Conservation (phyloP, 257 asterid genomes). For the Lavandula angustifolia region DNA sequence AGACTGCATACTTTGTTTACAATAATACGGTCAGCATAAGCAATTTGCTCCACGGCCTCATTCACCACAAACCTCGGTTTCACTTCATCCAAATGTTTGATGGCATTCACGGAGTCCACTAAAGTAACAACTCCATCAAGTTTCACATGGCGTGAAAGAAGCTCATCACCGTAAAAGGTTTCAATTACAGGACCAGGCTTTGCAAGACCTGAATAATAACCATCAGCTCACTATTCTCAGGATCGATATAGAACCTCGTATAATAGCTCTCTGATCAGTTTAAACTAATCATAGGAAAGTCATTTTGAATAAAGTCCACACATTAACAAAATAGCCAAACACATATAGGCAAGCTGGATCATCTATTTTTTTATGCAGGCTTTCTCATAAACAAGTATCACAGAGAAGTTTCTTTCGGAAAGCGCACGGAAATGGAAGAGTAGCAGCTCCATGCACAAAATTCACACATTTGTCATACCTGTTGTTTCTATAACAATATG, state of each 20-base stretch:
- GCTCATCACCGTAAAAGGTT: slow-evolving; percentile 84
- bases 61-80: slow-evolving; percentile 97
- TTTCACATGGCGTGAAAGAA: slow-evolving; percentile 78
- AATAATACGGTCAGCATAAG: slow-evolving; percentile 92
- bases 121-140: slow-evolving; percentile 97
- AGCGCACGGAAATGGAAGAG: slow-evolving; percentile 11
- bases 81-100: slow-evolving; percentile 75
- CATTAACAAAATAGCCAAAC: slow-evolving; percentile 12
- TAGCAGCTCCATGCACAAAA: background rate
- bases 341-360: slow-evolving; percentile 3
- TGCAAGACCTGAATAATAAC: slow-evolving; percentile 76
- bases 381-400: background rate
- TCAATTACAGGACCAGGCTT: slow-evolving; percentile 99
- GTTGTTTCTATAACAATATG: slow-evolving; percentile 97
- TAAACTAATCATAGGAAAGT: background rate
- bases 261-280: slow-evolving; percentile 10
- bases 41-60: slow-evolving; percentile 97
- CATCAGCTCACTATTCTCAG: slow-evolving; percentile 17
- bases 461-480: slow-evolving; percentile 47
- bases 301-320: slow-evolving; percentile 1
- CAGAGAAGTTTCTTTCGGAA: slow-evolving; percentile 6
- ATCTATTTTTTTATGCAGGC: background rate
- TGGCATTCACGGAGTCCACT: slow-evolving; percentile 79
- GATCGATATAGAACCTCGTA: slow-evolving; percentile 3
- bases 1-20: slow-evolving; percentile 48